Evolutionary conservation across 306 rosid species (phyloP).

Genomic region (Luffa aegyptiaca): DNA sequence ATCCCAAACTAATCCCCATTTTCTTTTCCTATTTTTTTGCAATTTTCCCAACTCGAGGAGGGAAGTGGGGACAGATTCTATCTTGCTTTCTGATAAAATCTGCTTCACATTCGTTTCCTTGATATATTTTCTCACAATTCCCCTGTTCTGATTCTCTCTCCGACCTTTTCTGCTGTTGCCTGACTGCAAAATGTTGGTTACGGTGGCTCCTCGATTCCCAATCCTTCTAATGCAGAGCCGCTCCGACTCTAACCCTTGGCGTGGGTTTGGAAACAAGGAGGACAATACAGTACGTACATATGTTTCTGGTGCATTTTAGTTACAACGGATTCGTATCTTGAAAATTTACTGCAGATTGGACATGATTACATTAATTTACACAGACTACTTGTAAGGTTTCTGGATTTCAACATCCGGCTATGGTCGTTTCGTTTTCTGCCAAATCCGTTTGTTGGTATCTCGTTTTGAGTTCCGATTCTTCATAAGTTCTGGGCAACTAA

Average conservation of each 20-base stretch:
- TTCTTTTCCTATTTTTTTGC: too few relatives aligned
- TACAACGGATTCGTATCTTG: not conserved
- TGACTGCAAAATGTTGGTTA: not conserved
- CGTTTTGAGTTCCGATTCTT: too few relatives aligned
- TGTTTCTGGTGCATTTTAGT: not conserved
- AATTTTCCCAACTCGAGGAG: too few relatives aligned
- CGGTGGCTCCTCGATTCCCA: not conserved
- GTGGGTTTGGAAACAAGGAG: slow-evolving; percentile 12
- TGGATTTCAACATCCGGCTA: not conserved
- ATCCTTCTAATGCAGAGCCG: not conserved
- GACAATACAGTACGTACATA: not conserved
- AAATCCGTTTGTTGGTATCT: not conserved
- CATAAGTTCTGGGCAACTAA: not conserved
- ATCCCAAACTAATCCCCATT: too few relatives aligned
- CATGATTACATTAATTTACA: not conserved
- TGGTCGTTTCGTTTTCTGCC: not conserved
- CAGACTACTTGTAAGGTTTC: not conserved
- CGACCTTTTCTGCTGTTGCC: not conserved
- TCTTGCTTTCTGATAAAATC: too few relatives aligned
- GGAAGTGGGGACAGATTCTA: too few relatives aligned
- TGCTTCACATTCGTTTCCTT: too few relatives aligned
- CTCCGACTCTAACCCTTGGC: slow-evolving; percentile 7
- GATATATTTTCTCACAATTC: not conserved
- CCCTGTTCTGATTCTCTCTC: not conserved
- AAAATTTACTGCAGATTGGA: not conserved